phyloP scores from a whole-genome alignment of 805 yeast species.

The Ogataea allantospora region DNA sequence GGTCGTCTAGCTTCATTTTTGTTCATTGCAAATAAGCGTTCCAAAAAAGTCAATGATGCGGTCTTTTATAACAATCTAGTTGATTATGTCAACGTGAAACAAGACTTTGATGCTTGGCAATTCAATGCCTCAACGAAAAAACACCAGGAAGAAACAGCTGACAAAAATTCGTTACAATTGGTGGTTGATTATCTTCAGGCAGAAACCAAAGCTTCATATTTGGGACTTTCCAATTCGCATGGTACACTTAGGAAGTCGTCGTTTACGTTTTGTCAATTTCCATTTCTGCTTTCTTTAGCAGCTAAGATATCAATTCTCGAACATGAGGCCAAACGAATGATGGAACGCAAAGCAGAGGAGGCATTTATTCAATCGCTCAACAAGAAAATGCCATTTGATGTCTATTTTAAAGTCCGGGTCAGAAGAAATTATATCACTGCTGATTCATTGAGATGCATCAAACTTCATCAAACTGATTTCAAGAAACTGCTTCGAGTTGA shows the following conservation, averaged over 20 bases:
- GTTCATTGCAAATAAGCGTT: conserved; percentile 48
- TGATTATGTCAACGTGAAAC: conserved; percentile 71
- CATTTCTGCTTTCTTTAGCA: conserved; percentile 78
- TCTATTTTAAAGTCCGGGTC: conserved; percentile 65
- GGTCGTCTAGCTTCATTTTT: conserved; percentile 56
- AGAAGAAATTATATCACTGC: conserved; percentile 64
- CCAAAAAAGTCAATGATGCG: conserved; percentile 37
- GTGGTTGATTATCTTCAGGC: conserved; percentile 47
- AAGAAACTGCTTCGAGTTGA: conserved; percentile 76
- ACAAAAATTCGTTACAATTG: conserved; percentile 33
- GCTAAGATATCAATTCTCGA: conserved; percentile 78
- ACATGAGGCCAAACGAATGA: conserved; percentile 73
- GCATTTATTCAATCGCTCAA: conserved; percentile 78
- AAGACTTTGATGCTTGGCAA: conserved; percentile 88
- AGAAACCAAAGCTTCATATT: conserved; percentile 27
- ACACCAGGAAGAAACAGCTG: conserved; percentile 15
- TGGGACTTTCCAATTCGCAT: conserved; percentile 36
- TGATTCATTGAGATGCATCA: conserved; percentile 70
- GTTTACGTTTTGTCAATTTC: conserved; percentile 76
- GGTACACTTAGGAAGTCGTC: conserved; percentile 25
- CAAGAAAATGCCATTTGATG: conserved; percentile 57
- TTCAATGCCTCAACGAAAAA: conserved; percentile 32
- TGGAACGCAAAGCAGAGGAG: conserved; percentile 87
- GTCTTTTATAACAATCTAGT: conserved; percentile 76
- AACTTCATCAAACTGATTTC: conserved; percentile 55